A percentile compares a stretch with the other conserved stretches of the same genome.
Evolutionary conservation across 768 basidiomycete species (phyloP).

Genomic region (Russula sp.): DNA sequence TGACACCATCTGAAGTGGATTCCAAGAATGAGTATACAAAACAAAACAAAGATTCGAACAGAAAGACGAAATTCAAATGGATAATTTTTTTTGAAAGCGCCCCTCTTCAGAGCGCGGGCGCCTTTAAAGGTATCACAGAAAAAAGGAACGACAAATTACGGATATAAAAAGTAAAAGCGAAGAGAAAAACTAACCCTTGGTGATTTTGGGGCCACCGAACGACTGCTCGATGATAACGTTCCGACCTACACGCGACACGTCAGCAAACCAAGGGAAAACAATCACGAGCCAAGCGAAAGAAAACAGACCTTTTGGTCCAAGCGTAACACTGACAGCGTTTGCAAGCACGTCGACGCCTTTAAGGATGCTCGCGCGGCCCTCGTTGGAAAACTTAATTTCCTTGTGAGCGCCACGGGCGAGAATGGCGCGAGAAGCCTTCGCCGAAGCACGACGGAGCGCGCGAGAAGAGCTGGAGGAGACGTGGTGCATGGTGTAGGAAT

Average conservation of each 20-base stretch:
- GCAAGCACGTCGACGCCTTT: constrained; percentile 96
- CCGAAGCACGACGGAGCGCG: constrained; percentile 65
- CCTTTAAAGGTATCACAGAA: not conserved
- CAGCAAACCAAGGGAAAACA: constrained; percentile 20
- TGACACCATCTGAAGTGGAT: constrained; percentile 78
- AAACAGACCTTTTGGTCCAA: constrained; percentile 85
- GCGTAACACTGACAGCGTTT: constrained; percentile 93
- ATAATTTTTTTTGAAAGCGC: too few relatives aligned
- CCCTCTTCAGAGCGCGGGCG: not conserved
- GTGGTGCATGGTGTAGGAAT: constrained; percentile 57
- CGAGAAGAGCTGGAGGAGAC: constrained; percentile 62
- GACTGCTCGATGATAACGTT: constrained; percentile 98
- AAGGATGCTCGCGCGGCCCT: constrained; percentile 89
- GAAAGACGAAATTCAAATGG: not conserved
- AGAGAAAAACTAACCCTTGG: constrained; percentile 63
- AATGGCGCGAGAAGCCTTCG: constrained; percentile 52
- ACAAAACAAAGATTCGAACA: not conserved
- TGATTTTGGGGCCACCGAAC: constrained; percentile 89
- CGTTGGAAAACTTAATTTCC: constrained; percentile 96
- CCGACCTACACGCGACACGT: constrained; percentile 53
- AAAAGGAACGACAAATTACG: not conserved
- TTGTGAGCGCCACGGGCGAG: constrained; percentile 81
- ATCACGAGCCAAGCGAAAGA: not conserved
- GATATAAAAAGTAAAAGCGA: not conserved
- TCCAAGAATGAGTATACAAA: constrained; percentile 10